Evolutionary conservation across 805 yeast genomes (phyloP).

Genomic region (Teunomyces pallodes): DNA sequence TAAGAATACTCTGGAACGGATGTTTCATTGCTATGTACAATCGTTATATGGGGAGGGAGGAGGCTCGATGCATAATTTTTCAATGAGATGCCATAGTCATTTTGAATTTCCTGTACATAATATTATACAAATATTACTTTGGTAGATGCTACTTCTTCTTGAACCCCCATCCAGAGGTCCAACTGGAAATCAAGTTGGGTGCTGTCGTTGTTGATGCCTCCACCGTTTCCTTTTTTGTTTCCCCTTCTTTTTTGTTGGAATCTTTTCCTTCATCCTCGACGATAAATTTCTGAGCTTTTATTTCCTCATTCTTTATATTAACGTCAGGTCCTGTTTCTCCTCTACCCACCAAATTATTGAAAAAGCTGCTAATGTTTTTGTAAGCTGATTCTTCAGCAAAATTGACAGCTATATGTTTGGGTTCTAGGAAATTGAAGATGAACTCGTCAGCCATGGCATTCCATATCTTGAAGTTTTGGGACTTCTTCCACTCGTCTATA

Average conservation of each 20-base stretch:
- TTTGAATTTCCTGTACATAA: background rate
- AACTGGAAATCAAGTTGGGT: constrained; percentile 1
- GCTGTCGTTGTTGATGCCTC: constrained; percentile 2
- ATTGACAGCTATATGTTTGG: constrained; percentile 34
- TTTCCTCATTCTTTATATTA: constrained; percentile 2
- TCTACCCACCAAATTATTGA: constrained; percentile 13
- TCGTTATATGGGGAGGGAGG: background rate
- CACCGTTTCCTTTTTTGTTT: constrained; percentile 2
- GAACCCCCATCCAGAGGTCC: constrained; percentile 14
- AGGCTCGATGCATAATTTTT: constrained; percentile 4
- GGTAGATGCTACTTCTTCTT: constrained; percentile 10
- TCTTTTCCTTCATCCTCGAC: constrained; percentile 7
- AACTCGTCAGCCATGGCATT: constrained; percentile 41
- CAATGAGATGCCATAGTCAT: background rate
- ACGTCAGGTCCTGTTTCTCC: constrained; percentile 10
- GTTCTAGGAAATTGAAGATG: constrained; percentile 42
- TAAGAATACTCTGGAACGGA: constrained; percentile 60
- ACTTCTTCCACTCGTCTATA: constrained; percentile 29
- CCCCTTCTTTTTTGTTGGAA: background rate
- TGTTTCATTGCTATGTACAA: constrained; percentile 48
- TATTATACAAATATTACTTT: background rate
- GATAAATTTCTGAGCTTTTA: constrained; percentile 11
- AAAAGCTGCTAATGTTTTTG: constrained; percentile 22
- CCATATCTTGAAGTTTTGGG: constrained; percentile 42
- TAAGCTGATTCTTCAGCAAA: constrained; percentile 12